These are phyloP conservation scores for Chlamydomonas sp. DNA, from an alignment of 139 green algal species.

Conservation along the genomic window DNA sequence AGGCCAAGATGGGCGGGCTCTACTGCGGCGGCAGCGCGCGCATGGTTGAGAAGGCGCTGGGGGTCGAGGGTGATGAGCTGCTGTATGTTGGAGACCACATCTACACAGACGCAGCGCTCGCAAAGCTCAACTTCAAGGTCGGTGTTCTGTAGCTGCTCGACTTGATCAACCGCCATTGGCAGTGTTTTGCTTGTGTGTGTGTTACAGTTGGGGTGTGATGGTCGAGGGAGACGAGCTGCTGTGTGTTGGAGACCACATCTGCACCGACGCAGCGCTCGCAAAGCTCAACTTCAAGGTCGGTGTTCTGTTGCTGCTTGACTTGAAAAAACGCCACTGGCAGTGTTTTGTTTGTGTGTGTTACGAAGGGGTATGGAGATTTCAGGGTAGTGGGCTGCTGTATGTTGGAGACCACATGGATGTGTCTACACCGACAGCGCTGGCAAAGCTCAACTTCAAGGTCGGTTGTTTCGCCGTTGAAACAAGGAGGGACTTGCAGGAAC, in stretches of 20 bases:
- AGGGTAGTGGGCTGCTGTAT: slow-evolving; percentile 88
- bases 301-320: no score
- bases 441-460: slow-evolving; percentile 85
- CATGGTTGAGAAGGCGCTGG: slow-evolving; percentile 85
- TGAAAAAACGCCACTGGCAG: no score
- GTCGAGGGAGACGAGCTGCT: slow-evolving; percentile 84
- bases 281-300: slow-evolving; percentile 88
- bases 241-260: slow-evolving; percentile 93
- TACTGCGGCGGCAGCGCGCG: slow-evolving; percentile 80
- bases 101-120: slow-evolving; percentile 80
- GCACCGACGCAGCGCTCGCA: slow-evolving; percentile 78
- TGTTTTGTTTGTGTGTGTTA: no score
- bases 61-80: slow-evolving; percentile 74
- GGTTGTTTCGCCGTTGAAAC: no score
- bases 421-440: slow-evolving; percentile 80
- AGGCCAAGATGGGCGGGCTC: slow-evolving; percentile 64
- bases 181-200: no score
- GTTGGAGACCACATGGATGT: slow-evolving; percentile 92
- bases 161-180: no score
- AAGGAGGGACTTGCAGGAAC: no score
- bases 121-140: slow-evolving; percentile 85
- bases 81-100: slow-evolving; percentile 94
- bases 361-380: no score
- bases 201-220: no score
- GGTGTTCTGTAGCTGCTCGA: neutral